These are phyloP conservation scores for Alternaria consortialis DNA, from an alignment of 2,329 filamentous ascomycete species.

Conservation along the genomic window DNA sequence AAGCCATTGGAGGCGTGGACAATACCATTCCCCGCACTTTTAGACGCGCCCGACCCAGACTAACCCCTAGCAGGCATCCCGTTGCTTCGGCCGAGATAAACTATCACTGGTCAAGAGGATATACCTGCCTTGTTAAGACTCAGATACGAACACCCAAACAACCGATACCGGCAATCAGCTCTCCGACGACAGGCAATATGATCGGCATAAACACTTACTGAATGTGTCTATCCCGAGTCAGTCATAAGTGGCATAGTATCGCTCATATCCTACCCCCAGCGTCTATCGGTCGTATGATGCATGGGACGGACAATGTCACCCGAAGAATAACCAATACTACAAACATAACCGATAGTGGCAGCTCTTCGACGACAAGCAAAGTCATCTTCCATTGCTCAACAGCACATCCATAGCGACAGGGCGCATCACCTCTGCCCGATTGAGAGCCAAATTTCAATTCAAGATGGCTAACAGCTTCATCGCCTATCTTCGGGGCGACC, in stretches of 20 bases:
- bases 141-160: constrained; percentile 3
- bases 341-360: not conserved
- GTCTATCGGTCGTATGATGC: constrained; percentile 13
- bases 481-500: constrained; percentile 47
- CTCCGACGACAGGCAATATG: not conserved
- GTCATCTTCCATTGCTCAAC: not conserved
- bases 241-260: constrained; percentile 19
- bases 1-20: constrained; percentile 7
- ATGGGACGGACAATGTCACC: constrained; percentile 17
- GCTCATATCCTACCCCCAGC: constrained; percentile 21
- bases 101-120: not conserved
- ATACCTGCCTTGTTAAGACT: constrained; percentile 18
- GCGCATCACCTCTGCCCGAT: not conserved
- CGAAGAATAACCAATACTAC: constrained; percentile 11
- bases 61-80: constrained; percentile 15
- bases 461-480: constrained; percentile 41
- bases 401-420: not conserved
- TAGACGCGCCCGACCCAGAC: not conserved
- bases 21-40: constrained; percentile 15
- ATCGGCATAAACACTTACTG: constrained; percentile 22
- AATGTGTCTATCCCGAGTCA: constrained; percentile 21
- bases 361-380: not conserved
- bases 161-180: constrained; percentile 26
- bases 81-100: constrained; percentile 9
- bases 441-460: not conserved